phyloP scores from a whole-genome alignment of 176 grass and related monocot genomes.

The Lolium rigidum region DNA sequence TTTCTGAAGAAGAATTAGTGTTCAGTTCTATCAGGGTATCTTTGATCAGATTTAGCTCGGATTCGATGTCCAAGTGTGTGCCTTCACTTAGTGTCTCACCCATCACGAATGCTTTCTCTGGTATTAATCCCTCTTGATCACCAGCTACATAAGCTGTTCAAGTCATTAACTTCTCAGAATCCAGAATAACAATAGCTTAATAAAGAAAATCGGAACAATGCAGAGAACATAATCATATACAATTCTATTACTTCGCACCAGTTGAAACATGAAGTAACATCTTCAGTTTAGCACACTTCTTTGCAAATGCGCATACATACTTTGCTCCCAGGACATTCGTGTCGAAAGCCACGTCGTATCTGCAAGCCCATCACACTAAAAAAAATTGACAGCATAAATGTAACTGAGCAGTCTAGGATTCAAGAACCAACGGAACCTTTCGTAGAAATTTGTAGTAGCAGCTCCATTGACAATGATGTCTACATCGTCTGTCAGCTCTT shows the following conservation, averaged over 20 bases:
- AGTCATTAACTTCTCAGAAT: neutral
- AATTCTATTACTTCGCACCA: constrained; percentile 40
- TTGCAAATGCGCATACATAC: constrained; percentile 55
- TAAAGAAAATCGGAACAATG: neutral
- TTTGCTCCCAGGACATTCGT: constrained; percentile 56
- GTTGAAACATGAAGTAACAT: constrained; percentile 77
- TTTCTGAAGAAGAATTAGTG: neutral
- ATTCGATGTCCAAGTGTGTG: neutral
- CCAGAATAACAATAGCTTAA: neutral
- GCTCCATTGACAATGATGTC: constrained; percentile 60
- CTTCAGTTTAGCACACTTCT: constrained; percentile 56
- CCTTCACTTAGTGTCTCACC: neutral
- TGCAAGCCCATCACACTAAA: neutral
- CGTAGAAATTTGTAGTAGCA: constrained; percentile 53
- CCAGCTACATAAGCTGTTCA: constrained; percentile 1
- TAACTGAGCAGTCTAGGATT: neutral
- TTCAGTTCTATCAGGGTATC: neutral
- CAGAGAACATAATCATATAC: neutral
- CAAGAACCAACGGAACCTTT: constrained; percentile 43
- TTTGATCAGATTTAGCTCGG: neutral
- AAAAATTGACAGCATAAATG: neutral
- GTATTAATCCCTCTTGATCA: neutral
- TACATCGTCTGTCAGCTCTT: constrained; percentile 45
- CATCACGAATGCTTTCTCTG: neutral
- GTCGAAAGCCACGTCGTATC: constrained; percentile 63